Conservation (phyloP, 2,329 filamentous ascomycete species). For the Ophiocordyceps australis region DNA sequence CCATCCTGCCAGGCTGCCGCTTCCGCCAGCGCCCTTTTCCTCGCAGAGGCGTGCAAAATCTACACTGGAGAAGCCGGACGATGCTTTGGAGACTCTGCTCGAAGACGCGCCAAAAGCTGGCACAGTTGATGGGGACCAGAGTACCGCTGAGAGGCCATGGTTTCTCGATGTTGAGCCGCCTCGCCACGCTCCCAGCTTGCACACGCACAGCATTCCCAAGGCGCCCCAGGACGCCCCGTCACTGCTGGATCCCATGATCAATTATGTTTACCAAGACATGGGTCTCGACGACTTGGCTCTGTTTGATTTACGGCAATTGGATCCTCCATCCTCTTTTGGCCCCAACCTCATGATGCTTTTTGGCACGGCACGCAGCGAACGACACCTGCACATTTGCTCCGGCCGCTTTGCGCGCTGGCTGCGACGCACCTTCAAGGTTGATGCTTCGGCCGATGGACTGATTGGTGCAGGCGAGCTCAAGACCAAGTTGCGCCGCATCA, state of each 20-base stretch:
- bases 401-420: slow-evolving; percentile 83
- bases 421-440: slow-evolving; percentile 50
- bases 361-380: slow-evolving; percentile 78
- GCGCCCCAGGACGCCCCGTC: slow-evolving; percentile 50
- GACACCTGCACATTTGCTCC: slow-evolving; percentile 80
- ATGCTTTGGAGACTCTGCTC: too few species aligned
- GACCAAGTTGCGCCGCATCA: slow-evolving; percentile 63
- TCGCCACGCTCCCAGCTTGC: slow-evolving; percentile 27
- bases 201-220: slow-evolving; percentile 28
- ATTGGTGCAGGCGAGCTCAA: slow-evolving; percentile 85
- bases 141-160: slow-evolving; percentile 46
- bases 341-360: slow-evolving; percentile 85
- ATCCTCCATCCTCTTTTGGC: slow-evolving; percentile 75
- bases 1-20: slow-evolving; percentile 7
- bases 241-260: slow-evolving; percentile 52
- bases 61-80: too few species aligned
- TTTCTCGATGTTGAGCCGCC: slow-evolving; percentile 62
- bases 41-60: too few species aligned
- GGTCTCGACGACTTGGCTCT: slow-evolving; percentile 69
- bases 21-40: too few species aligned
- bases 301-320: slow-evolving; percentile 66
- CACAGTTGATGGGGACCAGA: slow-evolving; percentile 8
- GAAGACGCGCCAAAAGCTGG: slow-evolving; percentile 3
- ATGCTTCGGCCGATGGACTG: slow-evolving; percentile 69
- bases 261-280: slow-evolving; percentile 67